Evolutionary conservation across 2,329 filamentous ascomycete species (phyloP), one percentile per base, ranked within the genome.

Genomic region (Hymenotorrendiella dingleyae): DNA sequence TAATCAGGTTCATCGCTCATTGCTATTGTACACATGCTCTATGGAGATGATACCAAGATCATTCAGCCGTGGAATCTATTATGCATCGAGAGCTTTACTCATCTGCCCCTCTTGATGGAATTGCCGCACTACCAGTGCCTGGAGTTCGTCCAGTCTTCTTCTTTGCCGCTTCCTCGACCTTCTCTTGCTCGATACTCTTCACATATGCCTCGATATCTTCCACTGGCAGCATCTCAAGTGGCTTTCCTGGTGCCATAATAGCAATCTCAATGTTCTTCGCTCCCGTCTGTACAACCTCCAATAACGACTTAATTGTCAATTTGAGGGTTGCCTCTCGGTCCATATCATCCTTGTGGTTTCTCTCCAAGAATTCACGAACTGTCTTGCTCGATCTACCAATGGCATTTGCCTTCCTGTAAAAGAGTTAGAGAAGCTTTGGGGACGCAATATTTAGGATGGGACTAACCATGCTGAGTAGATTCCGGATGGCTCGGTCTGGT

Each of bases 211-310:
- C 93, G 61, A 98, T 98, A 61, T 95, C 87, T 66, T 97, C 91
- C 23, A 91, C 84, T 2, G 89, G 87, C 56, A 98, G 77, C 81
- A 95, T 90, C 73, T 97, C 90, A 51, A 98, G 80, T 12, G 76
- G 67, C 73, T 95, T 89, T 40, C 88, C 90, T 6, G 93, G 90
- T 6, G 88, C 86, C 89, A 97, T 96, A 62, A 98, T 83, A 45
- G 94, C 93, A 61, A 98, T 97, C 72, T 98, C 93, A 61, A 98
- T 98, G 69, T 98, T 98, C 81, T 98, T 98, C 40, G 93, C 93
- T 51, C 93, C 93, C 3, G 93, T 98, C 70, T 98, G 93, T 49
- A 98, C 93, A 41, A 98, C 93, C 68, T 98, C 93, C 48, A 98
- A 73, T 53, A 98, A 78, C 28, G 93, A 98, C 75, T 98, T 98